These are phyloP conservation scores for Xanthoconium stramineum DNA, from an alignment of 768 basidiomycete species.

Conservation along the genomic window DNA sequence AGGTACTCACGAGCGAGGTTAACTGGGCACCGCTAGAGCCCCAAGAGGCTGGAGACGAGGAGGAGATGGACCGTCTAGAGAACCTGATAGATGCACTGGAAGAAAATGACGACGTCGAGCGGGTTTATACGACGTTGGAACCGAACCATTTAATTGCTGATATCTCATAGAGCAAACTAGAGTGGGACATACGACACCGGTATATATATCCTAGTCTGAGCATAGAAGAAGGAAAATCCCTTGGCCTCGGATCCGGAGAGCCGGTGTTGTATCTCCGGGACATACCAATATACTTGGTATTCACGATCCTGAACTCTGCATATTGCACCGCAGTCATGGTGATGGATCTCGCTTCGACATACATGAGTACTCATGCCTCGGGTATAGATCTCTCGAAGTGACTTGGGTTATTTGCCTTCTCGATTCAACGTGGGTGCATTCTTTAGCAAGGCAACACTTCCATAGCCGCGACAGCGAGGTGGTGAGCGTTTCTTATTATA, in stretches of 20 bases:
- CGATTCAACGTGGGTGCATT: not conserved
- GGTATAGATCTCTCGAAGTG: not conserved
- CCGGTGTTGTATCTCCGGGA: not conserved
- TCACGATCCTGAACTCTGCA: not conserved
- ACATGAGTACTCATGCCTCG: slow-evolving; percentile 1
- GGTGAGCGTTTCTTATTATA: no score
- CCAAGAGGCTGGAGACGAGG: slow-evolving; percentile 36
- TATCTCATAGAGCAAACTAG: slow-evolving; percentile 14
- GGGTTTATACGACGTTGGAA: slow-evolving; percentile 56
- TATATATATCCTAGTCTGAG: not conserved
- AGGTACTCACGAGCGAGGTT: slow-evolving; percentile 49
- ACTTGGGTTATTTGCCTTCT: slow-evolving; percentile 5
- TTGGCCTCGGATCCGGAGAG: not conserved
- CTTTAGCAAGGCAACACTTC: not conserved
- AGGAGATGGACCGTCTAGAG: slow-evolving; percentile 35
- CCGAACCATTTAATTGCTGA: slow-evolving; percentile 24
- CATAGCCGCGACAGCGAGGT: slow-evolving; percentile 3
- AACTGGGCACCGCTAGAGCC: slow-evolving; percentile 52
- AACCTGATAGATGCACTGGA: slow-evolving; percentile 51
- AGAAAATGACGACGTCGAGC: slow-evolving; percentile 54
- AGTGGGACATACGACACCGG: not conserved
- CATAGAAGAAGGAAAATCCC: not conserved
- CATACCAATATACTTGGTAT: not conserved
- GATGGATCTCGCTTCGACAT: not conserved
- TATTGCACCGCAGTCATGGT: not conserved